These are phyloP conservation scores for Astrothelium subdiscretum DNA, from an alignment of 495 filamentous ascomycete species.

Conservation along the genomic window DNA sequence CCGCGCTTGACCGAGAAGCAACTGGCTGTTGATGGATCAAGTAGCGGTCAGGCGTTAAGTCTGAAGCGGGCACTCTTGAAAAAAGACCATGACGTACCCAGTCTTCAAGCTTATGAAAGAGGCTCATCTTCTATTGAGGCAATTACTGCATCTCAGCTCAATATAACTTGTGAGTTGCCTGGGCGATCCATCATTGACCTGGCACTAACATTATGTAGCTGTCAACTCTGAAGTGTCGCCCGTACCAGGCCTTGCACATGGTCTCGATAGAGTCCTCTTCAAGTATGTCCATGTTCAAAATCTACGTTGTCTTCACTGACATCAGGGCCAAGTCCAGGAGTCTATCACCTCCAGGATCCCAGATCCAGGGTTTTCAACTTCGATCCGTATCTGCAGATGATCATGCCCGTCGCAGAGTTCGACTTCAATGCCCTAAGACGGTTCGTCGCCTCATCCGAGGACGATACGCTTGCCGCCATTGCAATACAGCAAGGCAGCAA, in stretches of 20 bases:
- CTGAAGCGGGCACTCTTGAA: not conserved
- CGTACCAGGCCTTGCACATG: conserved; percentile 65
- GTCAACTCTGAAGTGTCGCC: conserved; percentile 42
- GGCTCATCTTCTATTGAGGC: not conserved
- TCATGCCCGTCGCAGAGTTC: conserved; percentile 87
- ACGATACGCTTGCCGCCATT: conserved; percentile 52
- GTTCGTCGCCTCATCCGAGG: conserved; percentile 83
- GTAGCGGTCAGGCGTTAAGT: not conserved
- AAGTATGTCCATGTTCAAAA: conserved; percentile 41
- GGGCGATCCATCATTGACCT: not conserved
- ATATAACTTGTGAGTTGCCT: not conserved
- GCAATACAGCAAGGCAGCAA: conserved; percentile 58
- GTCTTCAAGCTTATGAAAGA: not conserved
- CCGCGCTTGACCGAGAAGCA: not conserved
- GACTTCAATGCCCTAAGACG: conserved; percentile 74
- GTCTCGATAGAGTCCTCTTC: conserved; percentile 82
- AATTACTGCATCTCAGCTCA: not conserved
- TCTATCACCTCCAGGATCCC: conserved; percentile 84
- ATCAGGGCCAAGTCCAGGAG: conserved; percentile 49
- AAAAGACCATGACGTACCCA: not conserved
- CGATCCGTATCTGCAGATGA: conserved; percentile 79
- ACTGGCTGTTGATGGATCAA: not conserved
- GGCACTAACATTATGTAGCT: not conserved
- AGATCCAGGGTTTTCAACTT: conserved; percentile 87
- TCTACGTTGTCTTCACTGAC: not conserved